Evolutionary conservation across 352 stramenopile species (phyloP), one percentile per base, ranked within the genome.

Genomic region (Phytopythium helicoides): DNA sequence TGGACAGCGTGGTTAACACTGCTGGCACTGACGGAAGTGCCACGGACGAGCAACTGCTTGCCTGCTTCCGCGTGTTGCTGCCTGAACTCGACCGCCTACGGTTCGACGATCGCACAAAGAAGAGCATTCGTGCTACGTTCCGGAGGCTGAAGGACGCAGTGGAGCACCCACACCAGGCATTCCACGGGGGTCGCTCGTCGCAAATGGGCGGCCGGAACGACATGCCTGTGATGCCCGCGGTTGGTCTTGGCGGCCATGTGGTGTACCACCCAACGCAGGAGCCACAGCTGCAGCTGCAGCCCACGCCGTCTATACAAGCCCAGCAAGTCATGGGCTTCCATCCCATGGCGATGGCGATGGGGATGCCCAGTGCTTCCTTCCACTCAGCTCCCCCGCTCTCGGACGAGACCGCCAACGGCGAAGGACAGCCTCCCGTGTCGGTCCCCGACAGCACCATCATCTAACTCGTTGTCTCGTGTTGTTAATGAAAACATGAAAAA

Each of bases 31-130:
- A 76, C 34, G 40, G 47, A 7, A 63, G 61, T 23, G 58, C 63
- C 35, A 73, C 60, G 6, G 76, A 79, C 47, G 68, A 82, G 51
- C 68, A 82, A 48, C 63, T 82, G 26, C 52, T 82, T 14, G 66
- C 64, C 47, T 69, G 66, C 41, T 74, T 82, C 42, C 79, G 72
- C 31, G 36, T 77, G 49, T 45, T 82, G 46, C 68, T 82, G 16
- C 72, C 68, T 3, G 72, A 82, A 41, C 54, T 82, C 35, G 72
- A 82, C 52, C 68, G 72, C 54, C 58, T 82, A 28, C 66, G 72
- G 18, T 82, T 82, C 40, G 72, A 82, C 28, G 72, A 82, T 34
- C 72, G 78, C 56, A 73, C 72, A 21, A 82, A 82, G 61, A 80
- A 72, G 45, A 82, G 72, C 38, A 83, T 83, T 49, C 72, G 72